Evolutionary conservation across 2,329 filamentous ascomycete species (phyloP).

Genomic region (Penicillium janthinellum): DNA sequence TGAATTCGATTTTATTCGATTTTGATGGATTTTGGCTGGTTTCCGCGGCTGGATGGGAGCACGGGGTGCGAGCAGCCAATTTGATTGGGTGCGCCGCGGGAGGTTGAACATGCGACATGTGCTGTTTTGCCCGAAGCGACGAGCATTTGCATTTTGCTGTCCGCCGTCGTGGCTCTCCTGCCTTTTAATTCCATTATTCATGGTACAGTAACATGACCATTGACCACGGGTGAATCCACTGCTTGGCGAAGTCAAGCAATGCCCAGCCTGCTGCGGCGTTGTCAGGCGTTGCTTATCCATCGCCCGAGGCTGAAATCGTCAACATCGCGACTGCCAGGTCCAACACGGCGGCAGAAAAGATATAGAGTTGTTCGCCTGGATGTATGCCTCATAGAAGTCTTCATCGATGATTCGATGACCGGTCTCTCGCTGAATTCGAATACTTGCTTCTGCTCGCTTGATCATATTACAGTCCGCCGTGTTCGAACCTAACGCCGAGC

Average conservation of each 20-base stretch:
- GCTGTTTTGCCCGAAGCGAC: neutral
- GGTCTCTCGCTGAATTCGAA: neutral
- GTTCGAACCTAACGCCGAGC: neutral
- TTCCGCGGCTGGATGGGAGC: neutral
- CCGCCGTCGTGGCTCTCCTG: neutral
- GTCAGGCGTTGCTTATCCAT: neutral
- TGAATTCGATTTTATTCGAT: no score
- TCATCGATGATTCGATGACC: neutral
- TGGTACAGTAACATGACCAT: no score
- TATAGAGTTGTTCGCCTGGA: no score
- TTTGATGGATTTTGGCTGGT: no score
- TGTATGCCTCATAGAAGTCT: neutral
- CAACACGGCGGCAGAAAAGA: no score
- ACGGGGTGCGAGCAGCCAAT: neutral
- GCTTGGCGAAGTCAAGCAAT: neutral
- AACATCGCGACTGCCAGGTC: neutral
- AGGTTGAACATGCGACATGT: neutral
- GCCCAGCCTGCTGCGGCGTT: neutral
- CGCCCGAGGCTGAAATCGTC: neutral
- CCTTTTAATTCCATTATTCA: neutral
- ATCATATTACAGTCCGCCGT: neutral
- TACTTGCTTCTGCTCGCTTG: neutral
- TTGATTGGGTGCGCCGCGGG: neutral
- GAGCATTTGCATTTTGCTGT: neutral
- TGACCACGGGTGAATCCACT: neutral